Evolutionary conservation across 768 basidiomycete genomes (phyloP).

Genomic region (Agrocybe chaxingu): DNA sequence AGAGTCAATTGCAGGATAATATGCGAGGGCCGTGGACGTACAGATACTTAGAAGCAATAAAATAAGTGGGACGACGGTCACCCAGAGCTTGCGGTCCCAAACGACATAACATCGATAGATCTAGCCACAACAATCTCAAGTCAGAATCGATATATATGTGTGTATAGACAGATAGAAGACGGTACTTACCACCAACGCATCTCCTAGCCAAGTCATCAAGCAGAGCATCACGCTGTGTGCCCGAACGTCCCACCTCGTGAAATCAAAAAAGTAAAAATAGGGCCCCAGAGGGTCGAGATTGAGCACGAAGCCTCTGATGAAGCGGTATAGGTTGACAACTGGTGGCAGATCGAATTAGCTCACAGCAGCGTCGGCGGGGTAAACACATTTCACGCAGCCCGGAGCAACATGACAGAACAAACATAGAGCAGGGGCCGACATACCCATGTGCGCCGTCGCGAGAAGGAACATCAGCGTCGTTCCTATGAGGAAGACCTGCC

Average conservation of each 20-base stretch:
- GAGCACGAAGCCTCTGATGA: constrained; percentile 12
- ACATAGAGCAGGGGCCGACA: background rate
- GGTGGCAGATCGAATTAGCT: background rate
- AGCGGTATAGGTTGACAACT: constrained; percentile 13
- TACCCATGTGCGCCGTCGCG: constrained; percentile 13
- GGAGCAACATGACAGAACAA: background rate
- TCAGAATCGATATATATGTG: background rate
- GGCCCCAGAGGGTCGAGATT: constrained; percentile 4
- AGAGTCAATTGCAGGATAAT: background rate
- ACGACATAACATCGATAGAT: constrained; percentile 23
- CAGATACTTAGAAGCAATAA: constrained; percentile 18
- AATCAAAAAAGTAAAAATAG: constrained; percentile 8
- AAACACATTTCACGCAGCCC: background rate
- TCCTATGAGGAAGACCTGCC: constrained; percentile 11
- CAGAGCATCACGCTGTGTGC: constrained; percentile 9
- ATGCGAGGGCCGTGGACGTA: background rate
- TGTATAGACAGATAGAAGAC: background rate
- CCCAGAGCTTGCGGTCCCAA: constrained; percentile 18
- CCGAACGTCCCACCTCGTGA: constrained; percentile 11
- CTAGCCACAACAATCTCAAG: constrained; percentile 1
- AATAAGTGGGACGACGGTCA: constrained; percentile 17
- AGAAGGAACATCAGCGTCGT: constrained; percentile 12
- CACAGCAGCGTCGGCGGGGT: background rate
- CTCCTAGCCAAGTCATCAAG: constrained; percentile 19
- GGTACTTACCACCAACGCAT: constrained; percentile 12